Percentiles rank a stretch among this genome's conserved stretches.
phyloP scores from a whole-genome alignment of 495 filamentous ascomycete genomes.

The Xylona heveae region DNA sequence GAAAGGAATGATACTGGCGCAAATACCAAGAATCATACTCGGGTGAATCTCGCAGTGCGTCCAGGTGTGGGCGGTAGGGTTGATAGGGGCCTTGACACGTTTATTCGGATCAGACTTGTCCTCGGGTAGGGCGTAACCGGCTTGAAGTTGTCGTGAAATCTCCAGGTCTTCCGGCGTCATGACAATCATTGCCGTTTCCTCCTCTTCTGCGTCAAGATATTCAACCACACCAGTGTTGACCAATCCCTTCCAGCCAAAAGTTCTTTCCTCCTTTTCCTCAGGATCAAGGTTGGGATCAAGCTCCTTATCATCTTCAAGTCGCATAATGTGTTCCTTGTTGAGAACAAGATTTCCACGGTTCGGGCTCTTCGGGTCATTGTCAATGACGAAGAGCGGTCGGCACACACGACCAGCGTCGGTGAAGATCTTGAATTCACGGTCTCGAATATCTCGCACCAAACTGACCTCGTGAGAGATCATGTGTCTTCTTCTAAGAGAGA shows the following conservation, averaged over 20 bases:
- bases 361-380: conserved; percentile 44
- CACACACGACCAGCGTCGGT: conserved; percentile 92
- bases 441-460: conserved; percentile 82
- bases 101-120: conserved; percentile 44
- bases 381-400: conserved; percentile 77
- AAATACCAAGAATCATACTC: conserved; percentile 95
- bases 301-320: conserved; percentile 47
- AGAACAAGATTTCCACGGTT: conserved; percentile 61
- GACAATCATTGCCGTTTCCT: conserved; percentile 95
- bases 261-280: conserved; percentile 34
- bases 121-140: conserved; percentile 39
- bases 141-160: conserved; percentile 39
- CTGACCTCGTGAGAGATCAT: conserved; percentile 78
- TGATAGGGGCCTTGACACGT: conserved; percentile 67
- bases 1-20: conserved; percentile 98
- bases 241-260: conserved; percentile 75
- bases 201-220: conserved; percentile 93
- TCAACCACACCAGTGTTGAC: conserved; percentile 68
- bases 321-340: conserved; percentile 55
- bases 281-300: conserved; percentile 27
- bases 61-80: conserved; percentile 64
- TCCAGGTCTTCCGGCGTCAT: conserved; percentile 95
- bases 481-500: conserved; percentile 51
- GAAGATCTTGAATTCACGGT: conserved; percentile 95
- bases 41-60: conserved; percentile 99